Conservation (phyloP, 768 basidiomycete genomes). For the Xanthoconium stramineum region DNA sequence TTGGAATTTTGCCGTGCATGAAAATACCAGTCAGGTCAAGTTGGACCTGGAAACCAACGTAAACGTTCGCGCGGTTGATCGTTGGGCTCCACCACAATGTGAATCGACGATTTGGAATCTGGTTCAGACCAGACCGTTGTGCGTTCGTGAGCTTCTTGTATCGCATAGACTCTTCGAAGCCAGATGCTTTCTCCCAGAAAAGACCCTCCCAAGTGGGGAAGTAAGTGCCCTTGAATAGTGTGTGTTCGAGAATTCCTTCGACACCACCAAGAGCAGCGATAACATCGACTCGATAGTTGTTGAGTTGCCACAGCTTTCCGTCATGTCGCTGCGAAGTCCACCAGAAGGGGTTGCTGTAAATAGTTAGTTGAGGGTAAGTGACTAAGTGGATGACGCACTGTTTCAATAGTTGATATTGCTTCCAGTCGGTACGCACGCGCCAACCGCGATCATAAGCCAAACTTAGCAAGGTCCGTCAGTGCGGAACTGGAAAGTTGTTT, state of each 20-base stretch:
- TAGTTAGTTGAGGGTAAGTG: constrained; percentile 9
- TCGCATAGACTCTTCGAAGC: constrained; percentile 94
- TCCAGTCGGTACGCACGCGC: constrained; percentile 98
- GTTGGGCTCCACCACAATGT: constrained; percentile 99
- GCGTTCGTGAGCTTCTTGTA: constrained; percentile 98
- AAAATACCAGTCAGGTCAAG: constrained; percentile 97
- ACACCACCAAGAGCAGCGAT: constrained; percentile 98
- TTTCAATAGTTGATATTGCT: constrained; percentile 91
- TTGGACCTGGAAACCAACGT: constrained; percentile 99
- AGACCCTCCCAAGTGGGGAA: constrained; percentile 98
- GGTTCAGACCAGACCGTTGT: constrained; percentile 95
- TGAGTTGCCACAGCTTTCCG: constrained; percentile 94
- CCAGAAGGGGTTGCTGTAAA: constrained; percentile 89
- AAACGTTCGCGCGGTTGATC: constrained; percentile 98
- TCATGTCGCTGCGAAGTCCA: constrained; percentile 99
- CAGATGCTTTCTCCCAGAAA: constrained; percentile 98
- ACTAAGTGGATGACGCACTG: constrained; percentile 50
- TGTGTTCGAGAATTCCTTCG: constrained; percentile 95
- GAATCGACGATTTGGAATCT: constrained; percentile 98
- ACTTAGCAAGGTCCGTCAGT: constrained; percentile 32
- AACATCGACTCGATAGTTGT: constrained; percentile 98
- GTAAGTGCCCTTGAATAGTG: constrained; percentile 95
- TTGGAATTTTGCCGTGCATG: constrained; percentile 99
- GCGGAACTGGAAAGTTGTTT: background rate
- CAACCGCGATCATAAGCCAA: constrained; percentile 98